A percentile compares a stretch with the other conserved stretches of the same genome.
Conservation (phyloP, 2,329 filamentous ascomycete genomes). For the Phaeosphaeriaceae sp. region DNA sequence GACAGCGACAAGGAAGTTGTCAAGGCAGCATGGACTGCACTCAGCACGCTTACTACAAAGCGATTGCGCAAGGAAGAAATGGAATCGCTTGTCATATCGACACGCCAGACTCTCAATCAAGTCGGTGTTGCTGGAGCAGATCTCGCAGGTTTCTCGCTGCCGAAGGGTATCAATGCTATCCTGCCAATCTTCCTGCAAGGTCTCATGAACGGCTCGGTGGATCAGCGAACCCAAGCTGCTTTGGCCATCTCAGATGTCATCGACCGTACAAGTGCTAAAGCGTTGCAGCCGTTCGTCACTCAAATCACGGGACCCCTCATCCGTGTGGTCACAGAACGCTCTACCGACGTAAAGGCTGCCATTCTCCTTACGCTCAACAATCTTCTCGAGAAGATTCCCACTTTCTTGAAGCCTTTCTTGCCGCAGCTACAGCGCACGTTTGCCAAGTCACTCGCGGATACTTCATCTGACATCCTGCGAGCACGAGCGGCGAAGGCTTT, state of each 20-base stretch:
- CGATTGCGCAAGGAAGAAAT: slow-evolving; percentile 95
- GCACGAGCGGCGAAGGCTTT: slow-evolving; percentile 90
- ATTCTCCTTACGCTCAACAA: slow-evolving; percentile 95
- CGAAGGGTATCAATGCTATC: slow-evolving; percentile 96
- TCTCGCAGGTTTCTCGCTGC: slow-evolving; percentile 84
- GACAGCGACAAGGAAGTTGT: slow-evolving; percentile 84
- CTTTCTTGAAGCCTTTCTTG: slow-evolving; percentile 93
- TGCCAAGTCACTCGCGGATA: slow-evolving; percentile 92
- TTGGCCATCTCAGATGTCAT: slow-evolving; percentile 95
- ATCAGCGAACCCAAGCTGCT: slow-evolving; percentile 90
- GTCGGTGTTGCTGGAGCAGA: slow-evolving; percentile 87
- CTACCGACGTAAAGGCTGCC: slow-evolving; percentile 93
- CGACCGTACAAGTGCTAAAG: slow-evolving; percentile 85
- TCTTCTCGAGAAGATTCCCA: slow-evolving; percentile 93
- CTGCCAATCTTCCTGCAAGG: slow-evolving; percentile 97
- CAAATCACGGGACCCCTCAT: slow-evolving; percentile 98
- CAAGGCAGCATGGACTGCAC: slow-evolving; percentile 85
- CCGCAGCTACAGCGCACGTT: slow-evolving; percentile 97
- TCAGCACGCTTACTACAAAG: slow-evolving; percentile 81
- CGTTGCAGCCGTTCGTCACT: slow-evolving; percentile 92
- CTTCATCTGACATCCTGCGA: slow-evolving; percentile 86
- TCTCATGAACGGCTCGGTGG: slow-evolving; percentile 92
- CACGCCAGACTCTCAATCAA: slow-evolving; percentile 82
- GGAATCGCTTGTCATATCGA: slow-evolving; percentile 88
- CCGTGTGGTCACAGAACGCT: slow-evolving; percentile 94